Evolutionary conservation across 1,284 basidiomycete genomes (phyloP).

Genomic region (Phellopilus nigrolimitatus): DNA sequence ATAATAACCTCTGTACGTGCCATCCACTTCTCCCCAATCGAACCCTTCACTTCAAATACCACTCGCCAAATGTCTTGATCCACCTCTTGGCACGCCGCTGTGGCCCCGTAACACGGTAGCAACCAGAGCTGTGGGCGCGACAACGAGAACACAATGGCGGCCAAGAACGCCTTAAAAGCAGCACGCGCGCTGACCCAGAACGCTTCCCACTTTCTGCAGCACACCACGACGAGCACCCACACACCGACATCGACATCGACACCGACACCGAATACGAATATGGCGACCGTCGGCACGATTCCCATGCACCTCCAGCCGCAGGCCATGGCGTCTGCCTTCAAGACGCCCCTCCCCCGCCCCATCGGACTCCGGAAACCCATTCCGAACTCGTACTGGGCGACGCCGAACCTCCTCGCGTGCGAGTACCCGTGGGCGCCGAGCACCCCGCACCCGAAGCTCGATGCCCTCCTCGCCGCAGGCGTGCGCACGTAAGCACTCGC

Average conservation of each 20-base stretch:
- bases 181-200: slow-evolving; percentile 5
- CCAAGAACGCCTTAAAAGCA: slow-evolving; percentile 4
- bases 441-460: slow-evolving; percentile 49
- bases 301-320: background rate
- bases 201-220: slow-evolving; percentile 5
- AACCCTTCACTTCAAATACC: slow-evolving; percentile 2
- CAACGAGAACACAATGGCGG: background rate
- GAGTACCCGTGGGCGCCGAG: slow-evolving; percentile 70
- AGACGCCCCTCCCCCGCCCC: slow-evolving; percentile 31
- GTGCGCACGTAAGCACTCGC: slow-evolving; percentile 48
- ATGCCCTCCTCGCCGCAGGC: slow-evolving; percentile 61
- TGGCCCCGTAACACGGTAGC: background rate
- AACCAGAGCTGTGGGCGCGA: background rate
- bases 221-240: background rate
- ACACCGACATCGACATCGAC: background rate
- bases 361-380: slow-evolving; percentile 40
- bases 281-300: slow-evolving; percentile 3
- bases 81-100: background rate
- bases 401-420: slow-evolving; percentile 63
- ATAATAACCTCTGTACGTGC: no score
- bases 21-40: no score
- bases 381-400: slow-evolving; percentile 79
- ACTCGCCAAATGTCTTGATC: background rate
- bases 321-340: background rate
- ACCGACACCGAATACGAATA: background rate